Percentiles rank a stretch among this genome's conserved stretches.
Conservation (phyloP, 345 rosid genomes). For the Arabidopsis arenosa region DNA sequence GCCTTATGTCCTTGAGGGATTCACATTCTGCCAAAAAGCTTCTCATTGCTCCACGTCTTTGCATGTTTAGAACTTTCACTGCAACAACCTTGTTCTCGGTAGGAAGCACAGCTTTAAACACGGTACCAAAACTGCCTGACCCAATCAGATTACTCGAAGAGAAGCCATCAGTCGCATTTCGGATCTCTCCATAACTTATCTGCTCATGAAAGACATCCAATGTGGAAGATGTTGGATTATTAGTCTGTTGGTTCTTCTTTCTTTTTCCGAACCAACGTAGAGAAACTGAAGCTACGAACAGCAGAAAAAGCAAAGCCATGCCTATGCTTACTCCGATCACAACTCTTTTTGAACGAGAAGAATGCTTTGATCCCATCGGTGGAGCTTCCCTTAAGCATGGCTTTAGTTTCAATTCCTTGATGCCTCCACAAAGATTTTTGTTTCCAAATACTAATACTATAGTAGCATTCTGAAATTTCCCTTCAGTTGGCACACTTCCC, state of each 20-base stretch:
- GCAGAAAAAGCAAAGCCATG: constrained; percentile 1
- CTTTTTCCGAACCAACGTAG: constrained; percentile 7
- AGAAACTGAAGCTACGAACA: not conserved
- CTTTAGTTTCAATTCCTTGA: too few species aligned
- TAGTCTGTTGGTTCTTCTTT: not conserved
- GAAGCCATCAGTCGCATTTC: constrained; percentile 36
- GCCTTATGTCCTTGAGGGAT: constrained; percentile 6
- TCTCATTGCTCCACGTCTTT: constrained; percentile 48
- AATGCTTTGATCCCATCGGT: not conserved
- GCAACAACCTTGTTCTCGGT: constrained; percentile 32
- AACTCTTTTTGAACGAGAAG: not conserved
- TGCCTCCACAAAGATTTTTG: too few species aligned
- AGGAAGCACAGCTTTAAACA: constrained; percentile 36
- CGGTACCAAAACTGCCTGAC: constrained; percentile 38
- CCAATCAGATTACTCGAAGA: constrained; percentile 38
- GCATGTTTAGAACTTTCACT: constrained; percentile 52
- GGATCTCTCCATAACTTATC: constrained; percentile 31
- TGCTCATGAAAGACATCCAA: constrained; percentile 14
- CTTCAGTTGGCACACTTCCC: too few species aligned
- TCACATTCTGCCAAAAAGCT: constrained; percentile 60
- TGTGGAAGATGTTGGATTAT: not conserved
- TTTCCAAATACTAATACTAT: too few species aligned
- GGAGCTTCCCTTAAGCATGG: too few species aligned
- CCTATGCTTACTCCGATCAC: constrained; percentile 12
- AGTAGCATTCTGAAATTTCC: too few species aligned